Evolutionary conservation across 2,329 filamentous ascomycete species (phyloP), one percentile per base, ranked within the genome.

Genomic region (Verticillium zaregamsianum): DNA sequence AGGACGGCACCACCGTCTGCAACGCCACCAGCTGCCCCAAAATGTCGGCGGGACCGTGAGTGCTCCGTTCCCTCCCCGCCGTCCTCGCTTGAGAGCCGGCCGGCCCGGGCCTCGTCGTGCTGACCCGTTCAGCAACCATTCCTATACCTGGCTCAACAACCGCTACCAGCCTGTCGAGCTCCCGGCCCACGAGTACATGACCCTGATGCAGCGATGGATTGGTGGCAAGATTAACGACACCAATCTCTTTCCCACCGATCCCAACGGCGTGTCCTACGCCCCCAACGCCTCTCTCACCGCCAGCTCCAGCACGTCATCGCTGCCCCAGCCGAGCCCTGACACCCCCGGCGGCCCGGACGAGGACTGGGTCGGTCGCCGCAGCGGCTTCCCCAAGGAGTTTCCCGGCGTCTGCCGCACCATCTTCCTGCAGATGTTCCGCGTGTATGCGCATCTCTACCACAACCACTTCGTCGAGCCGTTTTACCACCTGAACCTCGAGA

Each of bases 371-470:
- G 92, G 92, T 67, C 92, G 92, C 77, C 84, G 88, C 20, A 91
- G 89, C 64, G 91, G 91, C 8, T 96, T 96, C 73, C 91, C 91
- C 3, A 83, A 86, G 67, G 88, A 89, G 52, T 95, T 94, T 73
- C 82, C 90, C 67, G 82, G 86, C 65, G 91, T 93, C 70, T 91
- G 91, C 79, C 90, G 92, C 77, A 86, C 86, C 55, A 92, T 93
- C 68, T 90, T 94, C 79, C 87, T 91, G 70, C 91, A 94, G 76
- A 95, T 96, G 86, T 94, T 96, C 80, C 88, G 92, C 62, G 91
- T 94, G 68, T 96, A 96, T 71, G 90, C 92, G 55, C 92, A 96
- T 76, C 86, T 96, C 64, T 96, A 96, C 79, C 93, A 93, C 80
- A 89, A 90, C 63, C 92, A 96, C 76, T 96, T 88, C 75, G 76